Percentiles rank a stretch among this genome's conserved stretches.
Evolutionary conservation across 345 rosid genomes (phyloP).

Genomic region (Citrus sp.): DNA sequence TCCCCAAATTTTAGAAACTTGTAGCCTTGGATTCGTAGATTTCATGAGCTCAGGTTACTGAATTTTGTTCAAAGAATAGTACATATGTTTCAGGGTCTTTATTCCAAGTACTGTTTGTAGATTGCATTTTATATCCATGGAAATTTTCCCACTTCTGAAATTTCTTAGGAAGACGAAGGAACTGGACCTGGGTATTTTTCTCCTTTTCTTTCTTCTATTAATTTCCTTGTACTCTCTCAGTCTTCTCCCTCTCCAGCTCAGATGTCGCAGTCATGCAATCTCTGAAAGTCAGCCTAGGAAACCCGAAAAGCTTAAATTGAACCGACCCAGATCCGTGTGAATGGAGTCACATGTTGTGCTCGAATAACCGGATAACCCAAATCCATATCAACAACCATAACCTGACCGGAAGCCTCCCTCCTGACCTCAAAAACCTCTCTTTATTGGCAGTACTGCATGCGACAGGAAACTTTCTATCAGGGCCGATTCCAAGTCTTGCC

Average conservation of each 20-base stretch:
- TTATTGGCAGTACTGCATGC: conserved; percentile 43
- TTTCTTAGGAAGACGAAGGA: background rate
- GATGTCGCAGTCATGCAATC: conserved; percentile 9
- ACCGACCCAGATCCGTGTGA: conserved; percentile 58
- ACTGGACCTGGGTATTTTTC: background rate
- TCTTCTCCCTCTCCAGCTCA: background rate
- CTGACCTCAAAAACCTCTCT: conserved; percentile 46
- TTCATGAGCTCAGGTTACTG: background rate
- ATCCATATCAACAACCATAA: conserved; percentile 55
- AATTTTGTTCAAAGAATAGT: background rate
- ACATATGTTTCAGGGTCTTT: background rate
- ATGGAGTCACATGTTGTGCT: conserved; percentile 47
- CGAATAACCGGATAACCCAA: conserved; percentile 30
- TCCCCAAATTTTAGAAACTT: background rate
- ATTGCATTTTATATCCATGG: background rate
- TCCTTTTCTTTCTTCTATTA: background rate
- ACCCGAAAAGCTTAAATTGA: conserved; percentile 49
- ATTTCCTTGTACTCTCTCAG: background rate
- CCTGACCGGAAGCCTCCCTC: conserved; percentile 51
- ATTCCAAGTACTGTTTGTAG: background rate
- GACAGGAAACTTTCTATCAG: conserved; percentile 42
- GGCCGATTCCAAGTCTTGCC: conserved; percentile 53
- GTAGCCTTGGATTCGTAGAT: background rate
- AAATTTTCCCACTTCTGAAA: background rate
- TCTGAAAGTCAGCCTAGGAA: conserved; percentile 29